Conservation (phyloP, 2,329 filamentous ascomycete species). For the Mariannaea elegans region DNA sequence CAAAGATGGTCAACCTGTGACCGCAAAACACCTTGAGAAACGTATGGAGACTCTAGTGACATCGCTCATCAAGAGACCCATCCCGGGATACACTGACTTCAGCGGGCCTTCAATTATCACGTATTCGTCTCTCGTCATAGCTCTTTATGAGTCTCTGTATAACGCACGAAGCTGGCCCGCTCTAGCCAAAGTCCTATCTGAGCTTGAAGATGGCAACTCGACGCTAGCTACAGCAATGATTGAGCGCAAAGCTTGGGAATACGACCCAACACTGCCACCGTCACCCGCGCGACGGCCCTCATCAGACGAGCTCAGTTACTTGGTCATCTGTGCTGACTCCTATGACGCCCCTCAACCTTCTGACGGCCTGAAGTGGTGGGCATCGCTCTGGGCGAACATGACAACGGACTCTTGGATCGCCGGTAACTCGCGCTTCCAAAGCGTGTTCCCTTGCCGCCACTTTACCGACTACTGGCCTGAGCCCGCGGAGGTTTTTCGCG, state of each 20-base stretch:
- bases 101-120: slow-evolving; percentile 56
- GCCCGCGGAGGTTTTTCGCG: slow-evolving; percentile 57
- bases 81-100: slow-evolving; percentile 48
- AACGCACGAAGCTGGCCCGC: slow-evolving; percentile 50
- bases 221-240: slow-evolving; percentile 52
- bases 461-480: slow-evolving; percentile 55
- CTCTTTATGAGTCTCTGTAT: slow-evolving; percentile 55
- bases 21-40: slow-evolving; percentile 46
- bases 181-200: slow-evolving; percentile 8
- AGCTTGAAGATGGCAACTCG: slow-evolving; percentile 19
- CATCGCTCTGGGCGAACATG: slow-evolving; percentile 57
- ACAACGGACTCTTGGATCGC: slow-evolving; percentile 55
- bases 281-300: slow-evolving; percentile 40
- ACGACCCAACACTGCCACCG: slow-evolving; percentile 49
- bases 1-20: slow-evolving; percentile 40
- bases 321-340: slow-evolving; percentile 58
- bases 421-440: slow-evolving; percentile 57
- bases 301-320: slow-evolving; percentile 49
- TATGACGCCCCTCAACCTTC: slow-evolving; percentile 53
- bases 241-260: slow-evolving; percentile 51
- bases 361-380: slow-evolving; percentile 55
- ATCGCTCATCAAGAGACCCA: slow-evolving; percentile 49
- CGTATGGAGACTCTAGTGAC: slow-evolving; percentile 52
- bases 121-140: slow-evolving; percentile 52
- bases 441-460: slow-evolving; percentile 57